Evolutionary conservation across 345 rosid genomes (phyloP).

Genomic region (Syzygium aromaticum): DNA sequence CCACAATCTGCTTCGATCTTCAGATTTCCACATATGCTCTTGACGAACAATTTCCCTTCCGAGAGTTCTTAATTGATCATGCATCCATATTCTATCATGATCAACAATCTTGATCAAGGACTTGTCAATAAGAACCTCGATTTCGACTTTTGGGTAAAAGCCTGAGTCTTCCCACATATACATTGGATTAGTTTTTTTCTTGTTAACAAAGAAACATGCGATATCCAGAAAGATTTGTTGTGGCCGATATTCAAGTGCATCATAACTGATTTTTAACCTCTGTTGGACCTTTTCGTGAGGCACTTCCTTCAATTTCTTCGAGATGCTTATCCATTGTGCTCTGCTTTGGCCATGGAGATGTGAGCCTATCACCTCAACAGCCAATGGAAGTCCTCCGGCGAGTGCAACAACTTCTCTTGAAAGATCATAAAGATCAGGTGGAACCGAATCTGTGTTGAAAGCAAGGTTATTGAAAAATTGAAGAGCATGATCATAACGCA

Average conservation of each 20-base stretch:
- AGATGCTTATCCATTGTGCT: not conserved
- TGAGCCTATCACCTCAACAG: not conserved
- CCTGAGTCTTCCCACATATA: not conserved
- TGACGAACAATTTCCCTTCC: not conserved
- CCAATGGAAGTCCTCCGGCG: not conserved
- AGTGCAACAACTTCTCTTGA: not conserved
- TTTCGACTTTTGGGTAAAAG: fast-evolving
- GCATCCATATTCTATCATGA: not conserved
- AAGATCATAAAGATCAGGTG: not conserved
- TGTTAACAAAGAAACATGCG: not conserved
- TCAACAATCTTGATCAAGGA: not conserved
- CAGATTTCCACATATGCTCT: not conserved
- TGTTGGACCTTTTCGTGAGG: fast-evolving
- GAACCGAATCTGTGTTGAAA: not conserved
- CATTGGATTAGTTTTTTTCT: not conserved
- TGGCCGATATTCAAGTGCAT: not conserved
- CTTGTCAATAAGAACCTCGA: not conserved
- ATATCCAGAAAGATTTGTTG: not conserved
- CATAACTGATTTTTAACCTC: not conserved
- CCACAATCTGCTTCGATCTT: not conserved
- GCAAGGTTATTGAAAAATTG: not conserved
- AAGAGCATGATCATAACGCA: not conserved
- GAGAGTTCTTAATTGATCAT: fast-evolving
- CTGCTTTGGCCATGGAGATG: too few species aligned
- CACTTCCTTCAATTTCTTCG: fast-evolving